phyloP scores from a whole-genome alignment of 345 rosid species.

The Salix suchowensis region DNA sequence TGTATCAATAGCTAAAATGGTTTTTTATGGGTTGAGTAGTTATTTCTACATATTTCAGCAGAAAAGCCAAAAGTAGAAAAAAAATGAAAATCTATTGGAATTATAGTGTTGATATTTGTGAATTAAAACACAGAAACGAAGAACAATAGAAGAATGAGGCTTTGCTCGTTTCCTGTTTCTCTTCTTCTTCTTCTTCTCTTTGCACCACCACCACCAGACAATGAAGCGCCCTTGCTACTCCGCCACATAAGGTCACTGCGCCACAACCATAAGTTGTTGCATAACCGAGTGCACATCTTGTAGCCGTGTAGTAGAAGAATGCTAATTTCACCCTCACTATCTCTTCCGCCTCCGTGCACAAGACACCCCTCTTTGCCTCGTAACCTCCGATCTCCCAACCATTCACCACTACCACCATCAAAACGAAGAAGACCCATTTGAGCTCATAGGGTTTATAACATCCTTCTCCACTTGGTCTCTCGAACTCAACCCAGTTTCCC shows the following conservation, averaged over 20 bases:
- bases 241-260: slow-evolving; percentile 66
- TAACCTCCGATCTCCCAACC: slow-evolving; percentile 75
- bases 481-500: slow-evolving; percentile 64
- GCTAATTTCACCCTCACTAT: slow-evolving; percentile 61
- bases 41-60: too few relatives aligned
- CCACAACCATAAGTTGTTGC: slow-evolving; percentile 59
- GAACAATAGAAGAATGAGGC: too few relatives aligned
- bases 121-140: too few relatives aligned
- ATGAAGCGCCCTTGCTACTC: slow-evolving; percentile 92
- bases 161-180: too few relatives aligned
- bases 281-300: slow-evolving; percentile 82
- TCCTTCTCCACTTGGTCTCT: slow-evolving; percentile 87
- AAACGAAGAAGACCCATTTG: slow-evolving; percentile 69
- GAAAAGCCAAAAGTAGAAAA: too few relatives aligned
- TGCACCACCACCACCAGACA: background rate
- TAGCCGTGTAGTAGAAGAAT: slow-evolving; percentile 77
- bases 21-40: too few relatives aligned
- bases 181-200: too few relatives aligned
- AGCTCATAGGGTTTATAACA: slow-evolving; percentile 74
- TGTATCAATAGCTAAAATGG: too few relatives aligned
- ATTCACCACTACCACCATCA: slow-evolving; percentile 16
- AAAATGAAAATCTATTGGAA: too few relatives aligned
- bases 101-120: too few relatives aligned
- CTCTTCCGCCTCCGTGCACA: slow-evolving; percentile 73
- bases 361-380: slow-evolving; percentile 80